Base-by-base conservation (phyloP, 345 rosid species). In the Eutrema yunnanense region DNA sequence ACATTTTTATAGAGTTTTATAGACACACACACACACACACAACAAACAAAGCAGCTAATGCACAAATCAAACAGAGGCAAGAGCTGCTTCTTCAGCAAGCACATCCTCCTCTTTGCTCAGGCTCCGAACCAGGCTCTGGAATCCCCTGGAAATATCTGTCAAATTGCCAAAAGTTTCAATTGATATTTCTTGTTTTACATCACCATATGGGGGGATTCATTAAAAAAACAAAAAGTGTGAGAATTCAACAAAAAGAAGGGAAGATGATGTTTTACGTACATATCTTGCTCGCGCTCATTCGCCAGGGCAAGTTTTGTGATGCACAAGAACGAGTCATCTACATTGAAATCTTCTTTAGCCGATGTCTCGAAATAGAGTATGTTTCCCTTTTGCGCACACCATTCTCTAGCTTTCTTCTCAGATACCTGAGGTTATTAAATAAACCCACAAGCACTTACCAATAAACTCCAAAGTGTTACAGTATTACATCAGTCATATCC, bases 391-490 rank as follows among this genome's bases (percentile, higher is more conserved):
- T 92, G 78, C 48, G 86, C 88, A 71, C 98, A 94, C 98, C 98
- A 94, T 26, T 94, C 98, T 81, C 86, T 85, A 30, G 98, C 98
- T 83, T 91, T 94, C 90, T 91, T 94, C 81, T 94, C 95, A 50
- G 98, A 94, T 49, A 94, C 98, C 98, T 93, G 11, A 65, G 4
- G 13, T 43, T 62, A 61, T 40, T 53, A 2, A 52, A 51, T 51
- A 29, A 26, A 54, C 32, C 44, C 54, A 26, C 33, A 50, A 50
- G 29, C 38, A 36, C 38, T 36, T 36, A 36, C 2, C 7, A 6
- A 36, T 22, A 8, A 38, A 9, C 9, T 37, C 41, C 41, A 37
- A 37, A 37, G 0, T 51, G 56, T 51, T 51, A 51, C 5, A 27
- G 33, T 27, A 9, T 50, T 32, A 22, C 9, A 19, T 19, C 22